Evolutionary conservation across 768 basidiomycete genomes (phyloP).

Genomic region (Russula sp.): DNA sequence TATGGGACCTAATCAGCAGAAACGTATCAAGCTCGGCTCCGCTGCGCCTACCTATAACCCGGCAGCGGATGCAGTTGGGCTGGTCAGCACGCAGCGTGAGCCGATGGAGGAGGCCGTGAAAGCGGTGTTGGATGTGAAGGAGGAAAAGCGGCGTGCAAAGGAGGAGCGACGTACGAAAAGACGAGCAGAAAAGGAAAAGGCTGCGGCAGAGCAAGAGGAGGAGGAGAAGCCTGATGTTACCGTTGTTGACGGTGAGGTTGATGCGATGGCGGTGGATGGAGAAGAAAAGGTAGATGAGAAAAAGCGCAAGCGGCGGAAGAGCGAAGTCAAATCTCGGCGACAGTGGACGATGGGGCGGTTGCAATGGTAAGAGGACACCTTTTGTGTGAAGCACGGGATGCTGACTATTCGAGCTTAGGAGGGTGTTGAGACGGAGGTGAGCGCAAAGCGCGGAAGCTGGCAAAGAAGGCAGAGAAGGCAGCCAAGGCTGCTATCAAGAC

Average conservation of each 20-base stretch:
- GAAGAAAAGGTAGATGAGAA: constrained; percentile 39
- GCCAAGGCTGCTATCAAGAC: constrained; percentile 43
- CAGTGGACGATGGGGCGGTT: constrained; percentile 28
- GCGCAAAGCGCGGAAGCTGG: constrained; percentile 75
- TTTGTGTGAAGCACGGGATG: background rate
- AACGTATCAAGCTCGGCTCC: constrained; percentile 76
- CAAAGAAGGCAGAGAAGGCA: constrained; percentile 74
- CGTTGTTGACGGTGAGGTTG: constrained; percentile 28
- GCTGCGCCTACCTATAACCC: constrained; percentile 83
- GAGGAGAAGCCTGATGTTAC: constrained; percentile 29
- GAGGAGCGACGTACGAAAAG: constrained; percentile 75
- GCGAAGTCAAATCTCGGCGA: constrained; percentile 12
- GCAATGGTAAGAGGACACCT: constrained; percentile 11
- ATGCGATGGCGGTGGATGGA: constrained; percentile 48
- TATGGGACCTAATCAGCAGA: constrained; percentile 62
- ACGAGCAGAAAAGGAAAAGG: constrained; percentile 49
- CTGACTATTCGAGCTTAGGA: constrained; percentile 34
- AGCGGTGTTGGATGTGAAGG: constrained; percentile 77
- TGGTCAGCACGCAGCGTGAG: constrained; percentile 83
- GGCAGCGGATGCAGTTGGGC: constrained; percentile 74
- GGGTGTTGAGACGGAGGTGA: constrained; percentile 69
- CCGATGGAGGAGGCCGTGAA: constrained; percentile 74
- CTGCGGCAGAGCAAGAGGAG: constrained; percentile 32
- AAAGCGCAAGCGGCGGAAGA: constrained; percentile 43
- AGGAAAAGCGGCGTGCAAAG: constrained; percentile 79